Evolutionary conservation across 371 early-diverging fungal genomes (phyloP).

Genomic region (Mucor saturninus): DNA sequence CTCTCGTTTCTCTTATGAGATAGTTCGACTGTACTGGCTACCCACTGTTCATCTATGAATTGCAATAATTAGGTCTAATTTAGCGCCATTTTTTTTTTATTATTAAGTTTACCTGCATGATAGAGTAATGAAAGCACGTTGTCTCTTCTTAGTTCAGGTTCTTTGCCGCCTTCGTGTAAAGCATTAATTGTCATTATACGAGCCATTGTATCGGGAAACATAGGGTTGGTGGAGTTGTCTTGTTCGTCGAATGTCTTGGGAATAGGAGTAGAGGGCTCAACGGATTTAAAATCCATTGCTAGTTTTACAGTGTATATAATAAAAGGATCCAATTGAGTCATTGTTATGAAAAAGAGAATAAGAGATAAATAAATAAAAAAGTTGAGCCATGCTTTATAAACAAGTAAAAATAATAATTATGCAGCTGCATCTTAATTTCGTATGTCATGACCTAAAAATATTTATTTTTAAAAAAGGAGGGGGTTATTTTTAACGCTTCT

Average conservation of each 20-base stretch:
- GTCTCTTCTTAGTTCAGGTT: constrained; percentile 17
- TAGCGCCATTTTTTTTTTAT: background rate
- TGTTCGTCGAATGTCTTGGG: background rate
- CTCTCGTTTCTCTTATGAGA: background rate
- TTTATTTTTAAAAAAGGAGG: too few relatives aligned
- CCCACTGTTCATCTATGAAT: constrained; percentile 32
- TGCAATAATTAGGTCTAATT: background rate
- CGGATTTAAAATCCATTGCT: constrained; percentile 20
- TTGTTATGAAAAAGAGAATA: background rate
- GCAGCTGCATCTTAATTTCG: too few relatives aligned
- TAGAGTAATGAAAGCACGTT: constrained; percentile 33
- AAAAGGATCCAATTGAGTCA: constrained; percentile 32
- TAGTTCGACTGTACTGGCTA: constrained; percentile 14
- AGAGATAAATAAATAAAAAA: background rate
- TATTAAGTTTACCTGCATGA: constrained; percentile 34
- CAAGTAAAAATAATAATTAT: too few relatives aligned
- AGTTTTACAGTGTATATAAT: constrained; percentile 24
- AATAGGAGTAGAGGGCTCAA: background rate
- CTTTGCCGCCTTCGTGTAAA: constrained; percentile 11
- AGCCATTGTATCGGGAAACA: constrained; percentile 21
- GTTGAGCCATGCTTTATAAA: background rate
- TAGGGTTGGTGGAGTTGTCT: constrained; percentile 2
- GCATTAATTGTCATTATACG: constrained; percentile 24
- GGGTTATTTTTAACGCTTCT: too few relatives aligned
- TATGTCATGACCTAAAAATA: too few relatives aligned